phyloP scores from a whole-genome alignment of 108 stramenopile species.

The Skeletonema costatum region DNA sequence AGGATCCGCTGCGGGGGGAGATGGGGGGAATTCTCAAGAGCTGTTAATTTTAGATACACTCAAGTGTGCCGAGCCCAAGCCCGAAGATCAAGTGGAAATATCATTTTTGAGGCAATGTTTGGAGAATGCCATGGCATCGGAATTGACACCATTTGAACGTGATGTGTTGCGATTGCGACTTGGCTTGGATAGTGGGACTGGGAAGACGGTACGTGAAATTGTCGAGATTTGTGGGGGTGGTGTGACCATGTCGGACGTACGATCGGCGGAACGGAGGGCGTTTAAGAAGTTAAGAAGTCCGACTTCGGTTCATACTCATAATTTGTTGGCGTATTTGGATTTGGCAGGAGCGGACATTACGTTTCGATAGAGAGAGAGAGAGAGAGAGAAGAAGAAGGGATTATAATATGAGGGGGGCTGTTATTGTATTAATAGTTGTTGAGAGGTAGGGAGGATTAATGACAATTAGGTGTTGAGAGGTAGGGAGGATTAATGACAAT shows the following conservation, averaged over 20 bases:
- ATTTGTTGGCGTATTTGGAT: conserved; percentile 70
- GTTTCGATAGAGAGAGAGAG: too few relatives aligned
- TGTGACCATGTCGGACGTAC: conserved; percentile 56
- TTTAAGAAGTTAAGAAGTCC: conserved; percentile 75
- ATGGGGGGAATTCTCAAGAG: conserved; percentile 39
- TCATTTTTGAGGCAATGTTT: conserved; percentile 76
- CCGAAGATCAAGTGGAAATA: conserved; percentile 78
- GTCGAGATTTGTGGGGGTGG: conserved; percentile 61
- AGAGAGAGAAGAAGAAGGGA: too few relatives aligned
- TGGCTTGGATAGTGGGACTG: conserved; percentile 80
- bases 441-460: too few relatives aligned
- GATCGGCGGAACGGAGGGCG: conserved; percentile 60
- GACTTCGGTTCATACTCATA: conserved; percentile 57
- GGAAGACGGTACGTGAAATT: conserved; percentile 65
- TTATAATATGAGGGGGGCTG: too few relatives aligned
- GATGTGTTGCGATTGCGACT: conserved; percentile 78
- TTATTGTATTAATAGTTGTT: too few relatives aligned
- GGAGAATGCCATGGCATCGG: conserved; percentile 83
- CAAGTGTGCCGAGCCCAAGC: conserved; percentile 48
- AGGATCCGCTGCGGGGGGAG: conserved; percentile 56
- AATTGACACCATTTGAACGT: conserved; percentile 81
- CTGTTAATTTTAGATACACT: conserved; percentile 48
- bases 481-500: too few relatives aligned
- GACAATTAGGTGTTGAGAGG: too few relatives aligned
- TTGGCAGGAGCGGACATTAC: conserved; percentile 47